Percentiles rank a stretch among this genome's conserved stretches.
These are phyloP conservation scores for Pythium utonaiense DNA, from an alignment of 352 stramenopile species.

Conservation along the genomic window DNA sequence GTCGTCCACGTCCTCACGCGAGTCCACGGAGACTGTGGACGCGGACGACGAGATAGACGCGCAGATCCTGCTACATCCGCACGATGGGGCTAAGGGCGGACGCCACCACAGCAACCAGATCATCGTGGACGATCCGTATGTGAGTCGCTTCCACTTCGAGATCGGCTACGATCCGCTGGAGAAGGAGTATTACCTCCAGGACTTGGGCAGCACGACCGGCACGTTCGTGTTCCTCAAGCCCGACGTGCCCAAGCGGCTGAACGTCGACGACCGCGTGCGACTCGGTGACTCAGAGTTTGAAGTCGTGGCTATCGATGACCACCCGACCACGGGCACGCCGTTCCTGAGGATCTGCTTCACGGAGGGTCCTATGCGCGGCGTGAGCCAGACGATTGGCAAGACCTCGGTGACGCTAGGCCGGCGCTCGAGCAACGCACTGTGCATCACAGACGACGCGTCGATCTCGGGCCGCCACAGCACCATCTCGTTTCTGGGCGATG, in stretches of 20 bases:
- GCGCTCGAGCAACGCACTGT: conserved; percentile 71
- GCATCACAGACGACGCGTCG: conserved; percentile 78
- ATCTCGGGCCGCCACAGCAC: conserved; percentile 74
- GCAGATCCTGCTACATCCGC: conserved; percentile 64
- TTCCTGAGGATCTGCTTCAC: conserved; percentile 78
- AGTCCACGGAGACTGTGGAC: conserved; percentile 19
- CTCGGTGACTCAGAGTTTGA: conserved; percentile 81
- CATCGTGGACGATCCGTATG: conserved; percentile 81
- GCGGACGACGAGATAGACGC: conserved; percentile 18
- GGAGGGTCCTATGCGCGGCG: conserved; percentile 60
- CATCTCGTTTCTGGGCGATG: conserved; percentile 68
- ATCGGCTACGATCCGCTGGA: conserved; percentile 79
- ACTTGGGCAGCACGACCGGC: conserved; percentile 74
- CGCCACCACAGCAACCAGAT: conserved; percentile 83
- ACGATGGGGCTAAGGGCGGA: conserved; percentile 56
- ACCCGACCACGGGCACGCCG: conserved; percentile 58
- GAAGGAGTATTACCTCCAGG: conserved; percentile 81
- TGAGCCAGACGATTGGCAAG: conserved; percentile 73
- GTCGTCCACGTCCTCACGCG: conserved; percentile 18
- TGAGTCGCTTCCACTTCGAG: conserved; percentile 79
- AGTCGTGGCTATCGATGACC: conserved; percentile 69
- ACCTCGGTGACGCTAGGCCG: conserved; percentile 72
- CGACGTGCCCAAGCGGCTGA: conserved; percentile 62
- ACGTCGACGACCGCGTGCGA: conserved; percentile 67
- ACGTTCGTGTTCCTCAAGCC: conserved; percentile 81